phyloP scores from a whole-genome alignment of 805 yeast species.

The Peterozyma toletana region DNA sequence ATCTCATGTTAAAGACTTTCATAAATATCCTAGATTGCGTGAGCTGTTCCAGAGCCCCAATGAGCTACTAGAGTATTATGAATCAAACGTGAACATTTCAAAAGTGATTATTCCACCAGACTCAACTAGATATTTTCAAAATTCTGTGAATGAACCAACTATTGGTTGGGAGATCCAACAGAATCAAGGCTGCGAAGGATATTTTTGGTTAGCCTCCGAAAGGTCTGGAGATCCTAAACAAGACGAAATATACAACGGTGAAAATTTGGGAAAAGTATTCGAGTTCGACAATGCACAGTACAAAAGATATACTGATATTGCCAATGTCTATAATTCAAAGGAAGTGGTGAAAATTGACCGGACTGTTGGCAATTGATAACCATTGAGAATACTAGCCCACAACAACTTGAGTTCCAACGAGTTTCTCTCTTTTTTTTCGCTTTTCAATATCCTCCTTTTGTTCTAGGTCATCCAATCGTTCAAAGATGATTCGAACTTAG shows the following conservation, averaged over 20 bases:
- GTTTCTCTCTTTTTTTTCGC: no score
- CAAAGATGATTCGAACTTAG: no score
- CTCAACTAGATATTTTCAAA: conserved; percentile 29
- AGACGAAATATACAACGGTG: conserved; percentile 15
- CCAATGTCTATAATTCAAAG: no score
- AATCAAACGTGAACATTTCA: conserved; percentile 31
- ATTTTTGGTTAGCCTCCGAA: conserved; percentile 59
- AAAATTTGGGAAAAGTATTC: conserved; percentile 4
- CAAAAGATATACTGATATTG: no score
- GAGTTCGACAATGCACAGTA: conserved; percentile 4
- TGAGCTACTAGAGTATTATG: conserved; percentile 26
- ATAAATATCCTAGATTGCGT: conserved; percentile 19
- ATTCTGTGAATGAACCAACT: conserved; percentile 37
- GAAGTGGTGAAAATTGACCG: no score
- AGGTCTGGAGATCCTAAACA: conserved; percentile 34
- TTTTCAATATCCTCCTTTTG: no score
- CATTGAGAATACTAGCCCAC: no score
- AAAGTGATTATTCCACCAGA: conserved; percentile 43
- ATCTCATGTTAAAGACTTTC: conserved; percentile 29
- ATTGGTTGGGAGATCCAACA: conserved; percentile 44
- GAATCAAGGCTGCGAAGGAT: conserved; percentile 46
- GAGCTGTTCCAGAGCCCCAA: conserved; percentile 12
- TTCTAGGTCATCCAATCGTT: no score
- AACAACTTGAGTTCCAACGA: no score
- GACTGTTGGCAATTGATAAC: no score